Evolutionary conservation across 805 yeast species (phyloP), one percentile per base, ranked within the genome.

Genomic region (Metschnikowia orientalis): DNA sequence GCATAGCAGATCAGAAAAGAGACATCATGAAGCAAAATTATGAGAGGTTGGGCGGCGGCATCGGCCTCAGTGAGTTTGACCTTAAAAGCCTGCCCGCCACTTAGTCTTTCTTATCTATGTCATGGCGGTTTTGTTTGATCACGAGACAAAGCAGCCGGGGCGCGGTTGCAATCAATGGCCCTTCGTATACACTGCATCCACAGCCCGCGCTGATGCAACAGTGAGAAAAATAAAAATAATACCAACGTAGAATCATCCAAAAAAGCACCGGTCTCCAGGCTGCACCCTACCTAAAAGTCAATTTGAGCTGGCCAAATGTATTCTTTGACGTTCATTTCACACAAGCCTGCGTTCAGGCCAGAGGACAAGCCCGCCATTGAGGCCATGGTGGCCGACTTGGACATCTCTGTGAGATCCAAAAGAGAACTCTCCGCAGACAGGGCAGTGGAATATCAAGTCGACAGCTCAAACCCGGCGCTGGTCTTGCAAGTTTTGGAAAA

Each of bases 61-160:
- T 74, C n/a, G 81, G 81, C 4, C 53, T 73, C 34, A 72, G 77
- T 45, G 81, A 75, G 45, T 67, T 54, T 38, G 79, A 75, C 38
- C 61, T 74, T 30, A 69, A 76, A 44, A 26, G 22, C 16, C 12
- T 18, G 10, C 4, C 28, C 14, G 13, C 6, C n/a, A 18, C 31
- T 21, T n/a, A n/a, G n/a, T n/a, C n/a, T n/a, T n/a, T n/a, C n/a
- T n/a, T n/a, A n/a, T n/a, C n/a, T n/a, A n/a, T n/a, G n/a, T n/a
- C n/a, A n/a, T n/a, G n/a, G n/a, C n/a, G n/a, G n/a, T n/a, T n/a
- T n/a, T n/a, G n/a, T n/a, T n/a, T n/a, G n/a, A n/a, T n/a, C n/a
- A n/a, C n/a, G n/a, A n/a, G n/a, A n/a, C n/a, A n/a, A n/a, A n/a
- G n/a, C n/a, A n/a, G n/a, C n/a, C n/a, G n/a, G n/a, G n/a, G n/a